Base-by-base conservation (phyloP, 768 basidiomycete genomes). In the Neoboletus subvelutipes region DNA sequence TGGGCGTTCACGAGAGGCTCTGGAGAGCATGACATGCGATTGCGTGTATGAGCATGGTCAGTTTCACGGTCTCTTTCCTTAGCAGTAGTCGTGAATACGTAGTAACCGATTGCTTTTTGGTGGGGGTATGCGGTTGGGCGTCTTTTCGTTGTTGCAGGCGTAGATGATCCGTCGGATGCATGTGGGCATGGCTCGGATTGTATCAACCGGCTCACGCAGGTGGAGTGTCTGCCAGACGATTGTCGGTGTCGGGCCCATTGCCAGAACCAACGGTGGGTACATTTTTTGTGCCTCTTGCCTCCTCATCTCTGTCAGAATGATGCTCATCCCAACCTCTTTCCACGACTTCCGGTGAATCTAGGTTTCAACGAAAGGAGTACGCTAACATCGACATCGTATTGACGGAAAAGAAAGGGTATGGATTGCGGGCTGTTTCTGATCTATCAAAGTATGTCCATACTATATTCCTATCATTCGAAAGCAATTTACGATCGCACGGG, bases 341-440 rank as follows among this genome's bases (percentile, higher is more conserved):
- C 53, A 31, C 42, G 5, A 50, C 45, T 39, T 60, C 33, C 20
- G 20, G 2, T 43, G 20, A 18, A 43, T 60, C 17, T 64, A 98
- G 96, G 62, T 98, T 98, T 73, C 90, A 95, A 64, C 84, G 82
- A 37, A 87, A 83, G 66, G 78, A 93, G 65, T 96, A 96, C 69
- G 89, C 92, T 15, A 75, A 82, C 48, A 89, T 98, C 55, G 85
- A 95, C 58, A 90, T 99, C 53, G 93, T 99, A 10, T 76, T 84
- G 74, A 98, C 97, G 12, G 92, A 95, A 71, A 90, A 88, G 81
- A 99, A 99, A 72, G 97, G 97, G 0, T 99, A 83, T 73, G 97
- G 97, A 43, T 76, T 99, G 6, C 82, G 97, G 54, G 92, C 93
- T 22, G 88, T 79, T 53, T 72, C 67, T 56, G 85, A 86, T 71